These are phyloP conservation scores for Cinnamomum chago DNA, from an alignment of 164 flowering plant genomes.

Conservation along the genomic window DNA sequence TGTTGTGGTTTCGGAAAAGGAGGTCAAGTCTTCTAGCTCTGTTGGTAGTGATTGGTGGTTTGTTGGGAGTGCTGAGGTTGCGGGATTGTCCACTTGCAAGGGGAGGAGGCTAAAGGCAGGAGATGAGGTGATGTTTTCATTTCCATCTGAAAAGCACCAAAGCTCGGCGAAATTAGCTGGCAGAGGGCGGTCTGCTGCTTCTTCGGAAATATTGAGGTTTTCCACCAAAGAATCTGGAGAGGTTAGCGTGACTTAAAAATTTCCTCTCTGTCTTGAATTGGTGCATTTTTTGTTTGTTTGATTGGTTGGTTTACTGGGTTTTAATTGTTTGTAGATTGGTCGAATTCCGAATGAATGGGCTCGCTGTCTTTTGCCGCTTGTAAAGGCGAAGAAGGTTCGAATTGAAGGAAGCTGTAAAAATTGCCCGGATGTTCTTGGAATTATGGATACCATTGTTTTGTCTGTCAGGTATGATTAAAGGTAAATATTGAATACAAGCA, in stretches of 20 bases:
- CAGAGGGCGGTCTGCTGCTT: conserved; percentile 41
- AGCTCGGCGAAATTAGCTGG: conserved; percentile 43
- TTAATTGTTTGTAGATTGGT: conserved; percentile 58
- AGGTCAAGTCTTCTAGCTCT: conserved; percentile 4
- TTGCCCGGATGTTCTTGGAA: conserved; percentile 65
- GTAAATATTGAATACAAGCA: background rate
- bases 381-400: conserved; percentile 67
- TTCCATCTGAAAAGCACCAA: conserved; percentile 40
- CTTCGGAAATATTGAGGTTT: conserved; percentile 89
- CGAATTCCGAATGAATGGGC: conserved; percentile 98
- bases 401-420: conserved; percentile 66
- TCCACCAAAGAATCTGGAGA: conserved; percentile 73
- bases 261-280: background rate
- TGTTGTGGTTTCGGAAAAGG: conserved; percentile 9
- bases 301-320: background rate
- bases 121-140: conserved; percentile 58
- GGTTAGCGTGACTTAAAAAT: conserved; percentile 27
- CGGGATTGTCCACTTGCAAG: conserved; percentile 85
- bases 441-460: conserved; percentile 77
- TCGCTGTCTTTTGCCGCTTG: conserved; percentile 79
- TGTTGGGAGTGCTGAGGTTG: conserved; percentile 59
- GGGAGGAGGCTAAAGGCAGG: conserved; percentile 71
- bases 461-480: conserved; percentile 54
- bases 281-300: background rate
- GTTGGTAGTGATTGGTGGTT: conserved; percentile 67